A percentile compares a stretch with the other conserved stretches of the same genome.
Evolutionary conservation across 176 grass and related monocot species (phyloP).

Genomic region (Metroxylon sagu): DNA sequence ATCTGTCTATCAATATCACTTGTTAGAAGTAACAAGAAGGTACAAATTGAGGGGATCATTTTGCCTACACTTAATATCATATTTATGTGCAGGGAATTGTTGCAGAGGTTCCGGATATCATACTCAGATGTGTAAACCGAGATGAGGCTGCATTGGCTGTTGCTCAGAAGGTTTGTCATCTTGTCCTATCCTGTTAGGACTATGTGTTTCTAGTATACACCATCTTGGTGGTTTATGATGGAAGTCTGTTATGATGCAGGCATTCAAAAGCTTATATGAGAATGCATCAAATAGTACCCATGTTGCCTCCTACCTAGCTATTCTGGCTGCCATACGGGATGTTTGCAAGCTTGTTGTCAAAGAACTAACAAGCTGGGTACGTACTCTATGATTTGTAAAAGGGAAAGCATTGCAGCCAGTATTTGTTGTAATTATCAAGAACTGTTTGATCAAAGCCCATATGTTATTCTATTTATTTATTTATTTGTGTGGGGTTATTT

Average conservation of each 20-base stretch:
- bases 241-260: constrained; percentile 30
- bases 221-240: too few species aligned
- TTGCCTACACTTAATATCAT: background rate
- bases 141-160: constrained; percentile 80
- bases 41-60: too few species aligned
- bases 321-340: constrained; percentile 68
- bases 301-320: constrained; percentile 56
- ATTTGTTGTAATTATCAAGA: too few species aligned
- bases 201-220: too few species aligned
- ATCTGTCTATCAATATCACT: too few species aligned
- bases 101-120: constrained; percentile 76
- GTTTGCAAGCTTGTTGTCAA: constrained; percentile 75
- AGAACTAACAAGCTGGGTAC: constrained; percentile 95
- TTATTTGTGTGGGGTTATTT: too few species aligned
- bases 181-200: constrained; percentile 10
- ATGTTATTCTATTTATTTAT: too few species aligned
- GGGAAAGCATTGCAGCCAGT: too few species aligned
- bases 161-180: constrained; percentile 63
- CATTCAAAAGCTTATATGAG: constrained; percentile 79
- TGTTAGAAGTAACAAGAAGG: too few species aligned
- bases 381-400: constrained; percentile 9
- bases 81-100: constrained; percentile 61
- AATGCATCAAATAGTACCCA: constrained; percentile 58
- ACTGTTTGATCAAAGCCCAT: too few species aligned
- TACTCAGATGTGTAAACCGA: constrained; percentile 70